These are phyloP conservation scores for Metschnikowia proteae DNA, from an alignment of 805 yeast genomes.

Conservation along the genomic window DNA sequence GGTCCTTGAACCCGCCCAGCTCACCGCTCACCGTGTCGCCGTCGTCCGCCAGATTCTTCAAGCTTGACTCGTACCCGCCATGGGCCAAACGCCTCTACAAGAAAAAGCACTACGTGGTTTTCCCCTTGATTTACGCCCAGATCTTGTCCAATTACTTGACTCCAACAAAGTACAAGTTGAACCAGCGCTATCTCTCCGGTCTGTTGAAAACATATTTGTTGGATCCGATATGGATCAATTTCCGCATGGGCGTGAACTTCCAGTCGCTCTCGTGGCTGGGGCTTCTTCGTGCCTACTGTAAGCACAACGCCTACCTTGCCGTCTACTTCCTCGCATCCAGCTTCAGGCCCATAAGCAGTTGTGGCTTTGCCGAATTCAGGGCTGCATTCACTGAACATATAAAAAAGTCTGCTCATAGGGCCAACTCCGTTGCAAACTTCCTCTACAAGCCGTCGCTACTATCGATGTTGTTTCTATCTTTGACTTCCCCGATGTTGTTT, in stretches of 20 bases:
- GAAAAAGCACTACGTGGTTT: slow-evolving; percentile 32
- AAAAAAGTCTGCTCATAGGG: slow-evolving; percentile 13
- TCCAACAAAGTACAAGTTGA: slow-evolving; percentile 33
- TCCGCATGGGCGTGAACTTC: slow-evolving; percentile 25
- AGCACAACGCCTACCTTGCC: slow-evolving; percentile 24
- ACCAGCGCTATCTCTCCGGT: slow-evolving; percentile 34
- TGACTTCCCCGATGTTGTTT: slow-evolving; percentile 30
- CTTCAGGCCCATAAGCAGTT: slow-evolving; percentile 22
- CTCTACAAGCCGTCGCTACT: slow-evolving; percentile 36
- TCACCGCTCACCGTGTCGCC: slow-evolving; percentile 30
- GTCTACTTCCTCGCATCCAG: slow-evolving; percentile 17
- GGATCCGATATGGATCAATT: slow-evolving; percentile 42
- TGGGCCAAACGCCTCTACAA: slow-evolving; percentile 22
- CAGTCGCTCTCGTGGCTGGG: slow-evolving; percentile 30
- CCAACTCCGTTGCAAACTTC: slow-evolving; percentile 33
- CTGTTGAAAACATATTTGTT: slow-evolving; percentile 29
- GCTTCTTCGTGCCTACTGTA: slow-evolving; percentile 23
- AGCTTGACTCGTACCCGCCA: slow-evolving; percentile 21
- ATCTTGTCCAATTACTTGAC: slow-evolving; percentile 39
- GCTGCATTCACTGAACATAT: background rate
- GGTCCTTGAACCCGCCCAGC: slow-evolving; percentile 33
- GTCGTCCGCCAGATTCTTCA: slow-evolving; percentile 22
- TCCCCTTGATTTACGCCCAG: slow-evolving; percentile 37
- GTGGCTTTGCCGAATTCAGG: slow-evolving; percentile 10
- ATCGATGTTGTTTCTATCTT: slow-evolving; percentile 27